Base-by-base conservation (phyloP, 2,329 filamentous ascomycete genomes). In the Phoma sp. region DNA sequence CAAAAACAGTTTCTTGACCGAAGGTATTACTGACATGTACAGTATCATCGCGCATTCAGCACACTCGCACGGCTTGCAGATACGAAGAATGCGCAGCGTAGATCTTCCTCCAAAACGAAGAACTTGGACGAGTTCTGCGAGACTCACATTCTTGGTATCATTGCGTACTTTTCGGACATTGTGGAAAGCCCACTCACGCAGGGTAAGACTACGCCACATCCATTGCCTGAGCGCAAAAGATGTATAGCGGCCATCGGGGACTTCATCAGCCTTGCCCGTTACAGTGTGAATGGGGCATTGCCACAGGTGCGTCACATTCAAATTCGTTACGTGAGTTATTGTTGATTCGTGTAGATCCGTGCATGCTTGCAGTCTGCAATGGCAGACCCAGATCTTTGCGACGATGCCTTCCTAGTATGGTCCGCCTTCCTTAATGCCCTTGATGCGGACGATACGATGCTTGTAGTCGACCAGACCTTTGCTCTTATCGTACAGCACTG, bases 361-460 rank as follows among this genome's bases (percentile, higher is more conserved):
- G 92, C 94, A n/a, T 97, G 91, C 70, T 80, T 99, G 12, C 87
- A 96, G 59, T 92, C 92, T 21, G 92, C 92, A 0, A 84, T 98
- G 56, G 83, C 89, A 15, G 85, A 90, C 45, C 82, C 87, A 39
- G 84, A 88, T 41, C 81, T 99, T n/a, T 87, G 91, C 58, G 83
- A 91, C 57, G 81, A 86, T 27, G 91, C 92, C 2, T 93, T 98
- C 67, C 85, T 84, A 4, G 91, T 92, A 43, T 99, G 95, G 95
- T 83, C 86, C 24, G 83, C 87, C 8, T 87, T 99, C 77, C 83
- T 98, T 17, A 84, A 78, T 25, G 85, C 88, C 46, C 82, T 98
- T 2, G 68, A 72, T 43, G 87, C 88, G 52, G 88, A 92, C 22
- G 93, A 97, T 68, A 82, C 96, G 6, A 88, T 89, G 61, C 82